Percentiles rank a stretch among this genome's conserved stretches.
phyloP scores from a whole-genome alignment of 495 filamentous ascomycete genomes.

The Delitschia confertaspora region DNA sequence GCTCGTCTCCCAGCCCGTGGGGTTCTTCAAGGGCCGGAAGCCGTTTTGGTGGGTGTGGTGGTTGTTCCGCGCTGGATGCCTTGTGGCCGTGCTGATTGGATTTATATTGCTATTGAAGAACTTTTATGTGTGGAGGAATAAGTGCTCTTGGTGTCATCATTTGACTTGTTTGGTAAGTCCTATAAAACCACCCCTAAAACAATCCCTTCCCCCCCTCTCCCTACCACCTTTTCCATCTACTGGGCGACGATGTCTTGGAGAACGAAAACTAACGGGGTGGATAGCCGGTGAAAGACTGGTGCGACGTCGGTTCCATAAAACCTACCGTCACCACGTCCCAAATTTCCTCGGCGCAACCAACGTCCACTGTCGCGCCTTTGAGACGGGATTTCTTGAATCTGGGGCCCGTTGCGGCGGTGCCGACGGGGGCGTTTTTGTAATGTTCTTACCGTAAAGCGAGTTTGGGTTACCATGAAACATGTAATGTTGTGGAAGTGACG shows the following conservation, averaged over 20 bases:
- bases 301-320: slow-evolving; percentile 46
- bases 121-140: slow-evolving; percentile 70
- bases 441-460: too few species aligned
- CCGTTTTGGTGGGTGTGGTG: slow-evolving; percentile 97
- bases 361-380: too few species aligned
- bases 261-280: slow-evolving; percentile 8
- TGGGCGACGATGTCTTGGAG: too few species aligned
- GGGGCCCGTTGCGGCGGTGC: too few species aligned
- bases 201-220: neutral
- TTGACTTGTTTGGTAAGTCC: slow-evolving; percentile 80
- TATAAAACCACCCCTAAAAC: too few species aligned
- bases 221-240: neutral
- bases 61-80: slow-evolving; percentile 71
- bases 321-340: slow-evolving; percentile 1
- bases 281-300: slow-evolving; percentile 71
- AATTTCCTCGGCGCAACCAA: too few species aligned
- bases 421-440: too few species aligned
- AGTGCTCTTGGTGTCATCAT: slow-evolving; percentile 87
- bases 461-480: too few species aligned
- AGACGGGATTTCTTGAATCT: too few species aligned
- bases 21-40: slow-evolving; percentile 86
- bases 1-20: slow-evolving; percentile 60
- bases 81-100: slow-evolving; percentile 66
- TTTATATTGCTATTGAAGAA: slow-evolving; percentile 81
- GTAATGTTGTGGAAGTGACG: too few species aligned